These are phyloP conservation scores for Chrysophaeum taylorii DNA, from an alignment of 352 stramenopile genomes.

Conservation along the genomic window DNA sequence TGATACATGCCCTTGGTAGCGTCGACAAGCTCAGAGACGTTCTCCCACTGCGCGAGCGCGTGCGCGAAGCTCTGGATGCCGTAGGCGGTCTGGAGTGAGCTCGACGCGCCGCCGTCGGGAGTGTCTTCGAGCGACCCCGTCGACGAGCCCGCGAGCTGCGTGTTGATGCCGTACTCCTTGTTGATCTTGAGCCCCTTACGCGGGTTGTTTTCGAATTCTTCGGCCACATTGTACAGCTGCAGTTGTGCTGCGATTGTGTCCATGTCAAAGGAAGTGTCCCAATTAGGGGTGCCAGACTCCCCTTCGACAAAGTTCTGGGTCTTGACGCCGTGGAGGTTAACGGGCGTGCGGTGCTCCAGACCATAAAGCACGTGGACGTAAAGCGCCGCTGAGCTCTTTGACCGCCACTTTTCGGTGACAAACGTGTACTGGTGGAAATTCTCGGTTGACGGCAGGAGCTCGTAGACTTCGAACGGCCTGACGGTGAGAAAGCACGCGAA, in stretches of 20 bases:
- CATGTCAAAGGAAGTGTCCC: too few species aligned
- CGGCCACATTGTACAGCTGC: background rate
- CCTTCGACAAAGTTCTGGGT: too few species aligned
- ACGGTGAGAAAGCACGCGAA: too few species aligned
- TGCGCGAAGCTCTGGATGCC: conserved; percentile 19
- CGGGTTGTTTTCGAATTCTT: background rate
- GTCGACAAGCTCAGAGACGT: conserved; percentile 8
- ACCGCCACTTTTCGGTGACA: background rate
- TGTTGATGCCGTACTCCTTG: conserved; percentile 15
- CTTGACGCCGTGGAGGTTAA: too few species aligned
- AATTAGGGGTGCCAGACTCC: too few species aligned
- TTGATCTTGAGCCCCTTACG: background rate
- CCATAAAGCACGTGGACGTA: too few species aligned
- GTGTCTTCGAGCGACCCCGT: conserved; percentile 17
- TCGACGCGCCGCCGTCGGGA: background rate
- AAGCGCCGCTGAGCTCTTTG: background rate
- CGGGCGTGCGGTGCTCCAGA: too few species aligned
- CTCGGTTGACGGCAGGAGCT: conserved; percentile 1
- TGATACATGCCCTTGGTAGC: too few species aligned
- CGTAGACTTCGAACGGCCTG: conserved; percentile 19
- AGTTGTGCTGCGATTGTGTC: too few species aligned
- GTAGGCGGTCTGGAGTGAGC: conserved; percentile 9
- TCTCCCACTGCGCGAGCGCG: conserved; percentile 14
- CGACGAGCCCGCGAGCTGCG: conserved; percentile 7
- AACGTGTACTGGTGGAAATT: conserved; percentile 18